Percentiles rank a stretch among this genome's conserved stretches.
Conservation (phyloP, 2,329 filamentous ascomycete species). For the Botrytis hyacinthi region DNA sequence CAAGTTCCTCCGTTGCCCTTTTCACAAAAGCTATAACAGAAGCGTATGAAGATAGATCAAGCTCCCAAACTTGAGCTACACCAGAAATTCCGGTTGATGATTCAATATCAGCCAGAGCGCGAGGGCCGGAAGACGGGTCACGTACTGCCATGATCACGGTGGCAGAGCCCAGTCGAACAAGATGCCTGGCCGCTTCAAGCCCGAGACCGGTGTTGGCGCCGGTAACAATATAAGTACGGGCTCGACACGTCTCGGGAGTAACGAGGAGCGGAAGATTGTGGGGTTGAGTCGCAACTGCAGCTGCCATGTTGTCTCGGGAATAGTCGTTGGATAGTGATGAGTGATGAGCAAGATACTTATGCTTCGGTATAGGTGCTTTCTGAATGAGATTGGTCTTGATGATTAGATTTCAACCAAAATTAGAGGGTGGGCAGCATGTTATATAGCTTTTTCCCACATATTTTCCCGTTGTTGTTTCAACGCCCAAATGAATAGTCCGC, state of each 20-base stretch:
- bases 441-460: not conserved
- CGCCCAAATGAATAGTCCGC: too few relatives aligned
- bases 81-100: slow-evolving; percentile 18
- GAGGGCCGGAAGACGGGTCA: slow-evolving; percentile 39
- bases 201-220: slow-evolving; percentile 47
- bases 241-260: slow-evolving; percentile 9
- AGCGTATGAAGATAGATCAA: slow-evolving; percentile 27
- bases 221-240: slow-evolving; percentile 19
- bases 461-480: not conserved
- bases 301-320: not conserved
- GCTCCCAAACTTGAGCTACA: slow-evolving; percentile 27
- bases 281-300: not conserved
- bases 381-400: not conserved
- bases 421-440: not conserved
- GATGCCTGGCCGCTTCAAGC: slow-evolving; percentile 42
- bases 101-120: slow-evolving; percentile 38
- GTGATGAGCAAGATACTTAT: not conserved
- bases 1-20: slow-evolving; percentile 22
- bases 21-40: slow-evolving; percentile 27
- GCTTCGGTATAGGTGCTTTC: not conserved
- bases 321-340: not conserved
- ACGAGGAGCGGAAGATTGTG: not conserved
- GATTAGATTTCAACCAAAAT: not conserved
- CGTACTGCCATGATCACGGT: slow-evolving; percentile 46
- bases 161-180: slow-evolving; percentile 39